Evolutionary conservation across 192 early-diverging fungal species (phyloP), one percentile per base, ranked within the genome.

Genomic region (Umbelopsis vinacea): DNA sequence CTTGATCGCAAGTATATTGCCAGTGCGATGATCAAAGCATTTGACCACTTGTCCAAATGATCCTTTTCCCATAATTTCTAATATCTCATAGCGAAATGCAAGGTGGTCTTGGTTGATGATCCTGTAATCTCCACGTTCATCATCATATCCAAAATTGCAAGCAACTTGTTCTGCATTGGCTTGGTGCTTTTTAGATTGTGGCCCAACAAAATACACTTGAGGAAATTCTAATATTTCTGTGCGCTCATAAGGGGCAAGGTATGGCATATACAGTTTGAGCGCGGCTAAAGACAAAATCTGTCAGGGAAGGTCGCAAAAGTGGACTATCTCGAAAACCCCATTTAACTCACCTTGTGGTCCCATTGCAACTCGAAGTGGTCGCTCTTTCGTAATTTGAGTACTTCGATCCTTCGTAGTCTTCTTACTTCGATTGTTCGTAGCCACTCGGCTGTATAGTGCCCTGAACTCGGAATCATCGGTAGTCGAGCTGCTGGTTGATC

Each of bases 31-130:
- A 81, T 99, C 97, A 69, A 88, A 91, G 71, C 94, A 96, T 68
- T 94, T 94, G 71, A 96, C 85, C 9, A 98, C 96, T 71, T 98
- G 95, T 15, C 97, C 97, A 80, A 99, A 99, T 10, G 93, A 92
- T 14, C 94, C 95, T 78, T 98, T 96, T 66, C 97, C 97, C 46
- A 99, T 81, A 57, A 94, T 83, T 21, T 93, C 92, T 52, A 97
- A 67, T 26, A 99, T 83, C 79, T 99, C 97, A 81, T 97, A 99
- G 9, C 97, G 89, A 81, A 95, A 99, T 69, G 81, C 87, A 38
- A 89, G 67, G 82, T 99, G 97, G 83, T 99, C 97, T 71, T 94
- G 91, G 47, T 82, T 84, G 26, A 92, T 87, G 21, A 98, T 86
- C 50, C 91, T 85, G 67, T 97, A 97, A 71, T 99, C 97, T 24